Percentiles rank a stretch among this genome's conserved stretches.
phyloP scores from a whole-genome alignment of 2,329 filamentous ascomycete species.

The Chaetomium olivaceum region DNA sequence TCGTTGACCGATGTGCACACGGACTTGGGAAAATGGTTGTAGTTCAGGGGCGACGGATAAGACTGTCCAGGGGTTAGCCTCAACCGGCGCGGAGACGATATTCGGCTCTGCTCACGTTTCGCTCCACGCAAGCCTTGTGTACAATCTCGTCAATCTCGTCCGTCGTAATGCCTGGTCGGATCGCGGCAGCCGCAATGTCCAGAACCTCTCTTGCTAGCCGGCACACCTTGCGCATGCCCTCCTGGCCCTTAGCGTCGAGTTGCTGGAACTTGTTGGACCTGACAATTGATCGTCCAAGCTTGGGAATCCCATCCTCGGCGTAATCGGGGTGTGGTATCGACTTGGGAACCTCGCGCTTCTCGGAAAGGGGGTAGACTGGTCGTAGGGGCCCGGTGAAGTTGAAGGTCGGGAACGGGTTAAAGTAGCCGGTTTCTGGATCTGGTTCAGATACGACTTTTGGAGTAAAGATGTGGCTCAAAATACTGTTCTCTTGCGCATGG shows the following conservation, averaged over 20 bases:
- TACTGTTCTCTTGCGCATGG: slow-evolving; percentile 78
- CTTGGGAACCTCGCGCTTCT: slow-evolving; percentile 70
- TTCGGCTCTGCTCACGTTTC: slow-evolving; percentile 64
- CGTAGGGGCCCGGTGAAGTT: slow-evolving; percentile 77
- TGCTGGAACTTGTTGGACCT: slow-evolving; percentile 74
- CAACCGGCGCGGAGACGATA: not conserved
- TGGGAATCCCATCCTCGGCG: slow-evolving; percentile 76
- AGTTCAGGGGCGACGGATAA: slow-evolving; percentile 37
- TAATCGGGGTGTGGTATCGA: slow-evolving; percentile 86
- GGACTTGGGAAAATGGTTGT: slow-evolving; percentile 79
- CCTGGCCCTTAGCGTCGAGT: slow-evolving; percentile 75
- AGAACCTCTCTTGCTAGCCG: slow-evolving; percentile 84
- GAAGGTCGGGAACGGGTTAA: slow-evolving; percentile 90
- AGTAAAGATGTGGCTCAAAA: slow-evolving; percentile 71
- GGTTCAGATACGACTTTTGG: slow-evolving; percentile 87
- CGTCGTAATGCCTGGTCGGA: slow-evolving; percentile 90
- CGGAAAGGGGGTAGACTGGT: slow-evolving; percentile 83
- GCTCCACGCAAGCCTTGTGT: slow-evolving; percentile 90
- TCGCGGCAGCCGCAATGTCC: slow-evolving; percentile 81
- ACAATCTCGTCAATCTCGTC: slow-evolving; percentile 94
- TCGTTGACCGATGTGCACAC: slow-evolving; percentile 96
- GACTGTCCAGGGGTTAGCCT: slow-evolving; percentile 28
- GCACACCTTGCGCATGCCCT: slow-evolving; percentile 92
- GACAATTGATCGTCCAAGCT: slow-evolving; percentile 59
- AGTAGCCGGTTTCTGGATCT: slow-evolving; percentile 84